Conservation (phyloP, 768 basidiomycete species). For the Pleurotus salmoneostramineus region DNA sequence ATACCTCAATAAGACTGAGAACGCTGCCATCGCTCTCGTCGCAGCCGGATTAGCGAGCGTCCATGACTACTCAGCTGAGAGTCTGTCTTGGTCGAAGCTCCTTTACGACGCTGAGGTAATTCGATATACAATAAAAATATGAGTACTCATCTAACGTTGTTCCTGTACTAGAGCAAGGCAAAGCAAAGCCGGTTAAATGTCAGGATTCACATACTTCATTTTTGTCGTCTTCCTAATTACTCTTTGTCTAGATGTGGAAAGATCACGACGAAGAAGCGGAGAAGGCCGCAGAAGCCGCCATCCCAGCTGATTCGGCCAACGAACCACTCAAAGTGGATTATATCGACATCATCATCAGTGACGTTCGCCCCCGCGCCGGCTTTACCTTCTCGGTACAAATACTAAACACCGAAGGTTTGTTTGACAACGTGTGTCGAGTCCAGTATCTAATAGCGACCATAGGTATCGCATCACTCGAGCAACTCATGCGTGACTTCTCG, state of each 20-base stretch:
- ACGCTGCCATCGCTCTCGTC: constrained; percentile 79
- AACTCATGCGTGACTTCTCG: constrained; percentile 93
- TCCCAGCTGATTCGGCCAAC: constrained; percentile 37
- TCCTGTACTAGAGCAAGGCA: constrained; percentile 58
- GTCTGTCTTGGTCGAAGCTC: constrained; percentile 73
- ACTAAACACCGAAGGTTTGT: constrained; percentile 82
- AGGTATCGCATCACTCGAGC: constrained; percentile 92
- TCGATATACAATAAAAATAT: background rate
- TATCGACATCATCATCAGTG: constrained; percentile 88
- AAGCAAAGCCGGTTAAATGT: constrained; percentile 79
- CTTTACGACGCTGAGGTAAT: constrained; percentile 80
- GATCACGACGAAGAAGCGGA: constrained; percentile 77
- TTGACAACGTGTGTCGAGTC: background rate
- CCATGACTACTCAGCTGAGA: constrained; percentile 84
- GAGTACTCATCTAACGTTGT: background rate
- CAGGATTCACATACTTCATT: constrained; percentile 20
- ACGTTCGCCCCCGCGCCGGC: constrained; percentile 68
- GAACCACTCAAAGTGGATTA: constrained; percentile 77
- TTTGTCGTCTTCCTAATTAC: background rate
- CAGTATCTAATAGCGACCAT: background rate
- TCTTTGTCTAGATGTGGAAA: constrained; percentile 69
- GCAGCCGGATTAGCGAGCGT: constrained; percentile 87
- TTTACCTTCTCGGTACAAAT: constrained; percentile 92
- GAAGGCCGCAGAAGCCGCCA: constrained; percentile 41
- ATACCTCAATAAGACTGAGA: constrained; percentile 82